Conservation (phyloP, 768 basidiomycete genomes). For the Arthromyces matolae region DNA sequence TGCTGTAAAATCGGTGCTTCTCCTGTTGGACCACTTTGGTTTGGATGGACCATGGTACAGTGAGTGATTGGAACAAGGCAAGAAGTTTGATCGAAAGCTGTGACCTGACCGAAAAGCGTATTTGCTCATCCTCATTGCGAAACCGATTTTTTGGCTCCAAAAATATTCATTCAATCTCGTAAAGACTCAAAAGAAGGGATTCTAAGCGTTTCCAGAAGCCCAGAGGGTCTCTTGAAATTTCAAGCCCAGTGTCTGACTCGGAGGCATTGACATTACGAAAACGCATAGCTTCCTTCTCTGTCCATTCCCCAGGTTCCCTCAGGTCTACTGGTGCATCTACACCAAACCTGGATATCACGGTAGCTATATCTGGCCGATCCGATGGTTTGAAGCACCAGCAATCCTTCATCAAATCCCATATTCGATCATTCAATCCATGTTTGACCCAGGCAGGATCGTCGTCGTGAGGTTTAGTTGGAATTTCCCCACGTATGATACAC, state of each 20-base stretch:
- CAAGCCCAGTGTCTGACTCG: no score
- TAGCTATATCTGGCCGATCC: conserved; percentile 15
- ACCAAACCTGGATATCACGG: not conserved
- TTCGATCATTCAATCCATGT: conserved; percentile 15
- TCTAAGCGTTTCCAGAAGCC: not conserved
- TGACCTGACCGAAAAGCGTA: no score
- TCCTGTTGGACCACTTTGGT: no score
- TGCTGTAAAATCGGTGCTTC: conserved; percentile 35
- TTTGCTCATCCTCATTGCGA: no score
- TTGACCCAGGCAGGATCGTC: conserved; percentile 2
- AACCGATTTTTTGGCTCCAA: no score
- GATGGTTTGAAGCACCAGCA: conserved; percentile 22
- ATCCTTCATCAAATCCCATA: conserved; percentile 22
- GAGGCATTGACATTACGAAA: conserved; percentile 1
- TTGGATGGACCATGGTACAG: no score
- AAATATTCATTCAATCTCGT: no score
- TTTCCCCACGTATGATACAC: conserved; percentile 14
- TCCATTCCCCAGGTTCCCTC: not conserved
- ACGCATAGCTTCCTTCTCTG: not conserved
- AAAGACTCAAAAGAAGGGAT: not conserved
- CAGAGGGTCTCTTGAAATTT: not conserved
- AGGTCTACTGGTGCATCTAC: not conserved
- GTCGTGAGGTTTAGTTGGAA: conserved; percentile 16
- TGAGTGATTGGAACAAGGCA: no score
- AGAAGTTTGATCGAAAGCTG: no score